Percentiles rank a stretch among this genome's conserved stretches.
Conservation (phyloP, 1,284 basidiomycete species). For the Microbotryomycetes sp. region DNA sequence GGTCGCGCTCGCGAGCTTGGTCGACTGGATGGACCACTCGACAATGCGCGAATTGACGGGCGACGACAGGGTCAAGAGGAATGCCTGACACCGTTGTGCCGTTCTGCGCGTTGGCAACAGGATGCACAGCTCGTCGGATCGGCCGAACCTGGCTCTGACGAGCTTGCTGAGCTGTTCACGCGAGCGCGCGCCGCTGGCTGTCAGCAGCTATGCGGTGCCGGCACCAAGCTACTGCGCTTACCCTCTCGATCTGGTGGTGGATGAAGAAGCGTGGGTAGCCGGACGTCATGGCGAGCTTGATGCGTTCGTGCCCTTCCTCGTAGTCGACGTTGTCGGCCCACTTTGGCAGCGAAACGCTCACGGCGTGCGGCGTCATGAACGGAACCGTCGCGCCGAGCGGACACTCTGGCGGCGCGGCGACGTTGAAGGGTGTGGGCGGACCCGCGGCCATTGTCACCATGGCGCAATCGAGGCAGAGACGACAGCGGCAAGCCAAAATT, state of each 20-base stretch:
- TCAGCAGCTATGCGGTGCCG: no score
- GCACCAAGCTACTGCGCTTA: no score
- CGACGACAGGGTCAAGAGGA: conserved; percentile 52
- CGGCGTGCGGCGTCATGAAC: conserved; percentile 59
- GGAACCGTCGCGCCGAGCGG: conserved; percentile 40
- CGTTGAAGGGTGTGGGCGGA: conserved; percentile 1
- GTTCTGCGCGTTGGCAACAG: conserved; percentile 65
- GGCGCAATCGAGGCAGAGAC: conserved; percentile 1
- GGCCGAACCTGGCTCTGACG: conserved; percentile 69
- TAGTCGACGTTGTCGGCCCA: conserved; percentile 93
- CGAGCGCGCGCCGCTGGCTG: no score
- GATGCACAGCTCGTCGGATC: conserved; percentile 62
- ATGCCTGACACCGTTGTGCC: conserved; percentile 67
- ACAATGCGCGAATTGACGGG: conserved; percentile 57
- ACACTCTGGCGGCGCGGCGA: conserved; percentile 16
- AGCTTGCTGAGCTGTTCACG: conserved; percentile 68
- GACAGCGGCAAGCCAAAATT: neutral
- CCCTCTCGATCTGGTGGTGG: conserved; percentile 78
- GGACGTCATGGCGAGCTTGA: conserved; percentile 72
- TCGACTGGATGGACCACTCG: conserved; percentile 60
- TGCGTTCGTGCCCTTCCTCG: conserved; percentile 81
- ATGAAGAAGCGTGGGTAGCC: conserved; percentile 99
- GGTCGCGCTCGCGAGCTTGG: conserved; percentile 22
- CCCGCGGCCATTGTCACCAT: neutral
- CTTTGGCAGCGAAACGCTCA: conserved; percentile 91